Conservation (phyloP, 768 basidiomycete species). For the Hemileccinum impolitum region DNA sequence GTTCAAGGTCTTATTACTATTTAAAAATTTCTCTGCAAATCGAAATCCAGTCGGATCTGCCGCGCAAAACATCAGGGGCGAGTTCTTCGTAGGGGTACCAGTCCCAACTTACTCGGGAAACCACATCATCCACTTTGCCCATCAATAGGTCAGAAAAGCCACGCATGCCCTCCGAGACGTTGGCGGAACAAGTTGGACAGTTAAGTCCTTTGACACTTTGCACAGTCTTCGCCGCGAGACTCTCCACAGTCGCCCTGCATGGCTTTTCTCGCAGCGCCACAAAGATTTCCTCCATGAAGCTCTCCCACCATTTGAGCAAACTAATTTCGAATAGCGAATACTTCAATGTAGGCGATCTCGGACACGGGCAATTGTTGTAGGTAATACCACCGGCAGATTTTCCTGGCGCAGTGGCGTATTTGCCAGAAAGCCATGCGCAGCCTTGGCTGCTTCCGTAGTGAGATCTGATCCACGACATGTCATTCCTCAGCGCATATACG, state of each 20-base stretch:
- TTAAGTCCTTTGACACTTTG: neutral
- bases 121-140: constrained; percentile 4
- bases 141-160: constrained; percentile 9
- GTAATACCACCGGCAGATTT: too few species aligned
- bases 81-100: too few species aligned
- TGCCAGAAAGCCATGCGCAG: constrained; percentile 10
- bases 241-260: constrained; percentile 9
- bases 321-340: neutral
- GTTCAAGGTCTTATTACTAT: neutral
- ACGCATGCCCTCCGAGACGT: constrained; percentile 5
- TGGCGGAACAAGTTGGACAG: neutral
- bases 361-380: neutral
- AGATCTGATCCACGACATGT: constrained; percentile 14
- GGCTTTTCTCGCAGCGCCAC: constrained; percentile 16
- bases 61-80: neutral
- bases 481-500: neutral
- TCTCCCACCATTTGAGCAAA: constrained; percentile 20
- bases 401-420: too few species aligned
- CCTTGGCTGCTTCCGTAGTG: neutral
- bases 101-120: constrained; percentile 9
- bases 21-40: neutral
- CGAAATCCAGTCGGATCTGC: constrained; percentile 5
- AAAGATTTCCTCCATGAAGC: constrained; percentile 16
- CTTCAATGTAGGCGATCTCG: neutral
- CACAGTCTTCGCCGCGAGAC: neutral